Percentiles rank a stretch among this genome's conserved stretches.
These are phyloP conservation scores for Eucalyptus curtisii DNA, from an alignment of 345 rosid species.

Conservation along the genomic window DNA sequence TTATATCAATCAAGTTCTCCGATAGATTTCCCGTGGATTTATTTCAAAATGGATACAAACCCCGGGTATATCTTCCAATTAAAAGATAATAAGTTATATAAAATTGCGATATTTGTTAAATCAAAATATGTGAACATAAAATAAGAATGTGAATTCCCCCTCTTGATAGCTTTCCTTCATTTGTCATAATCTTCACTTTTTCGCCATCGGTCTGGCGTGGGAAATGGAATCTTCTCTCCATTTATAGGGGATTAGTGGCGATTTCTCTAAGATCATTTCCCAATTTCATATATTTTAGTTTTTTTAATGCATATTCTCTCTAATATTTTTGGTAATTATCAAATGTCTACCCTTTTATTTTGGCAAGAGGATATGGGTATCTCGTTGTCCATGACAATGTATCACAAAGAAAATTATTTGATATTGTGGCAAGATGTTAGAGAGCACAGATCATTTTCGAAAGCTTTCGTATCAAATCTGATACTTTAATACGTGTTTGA, in stretches of 20 bases:
- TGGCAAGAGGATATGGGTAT: neutral
- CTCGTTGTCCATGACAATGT: neutral
- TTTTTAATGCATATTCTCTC: neutral
- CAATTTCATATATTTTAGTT: neutral
- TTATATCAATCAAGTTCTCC: neutral
- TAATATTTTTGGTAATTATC: neutral
- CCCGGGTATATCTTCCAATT: neutral
- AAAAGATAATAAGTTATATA: neutral
- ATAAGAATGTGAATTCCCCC: neutral
- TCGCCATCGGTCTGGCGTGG: neutral
- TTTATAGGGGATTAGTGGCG: neutral
- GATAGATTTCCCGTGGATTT: neutral
- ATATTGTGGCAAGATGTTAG: neutral
- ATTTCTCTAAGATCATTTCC: neutral
- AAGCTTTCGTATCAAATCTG: accelerated
- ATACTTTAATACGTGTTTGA: accelerated
- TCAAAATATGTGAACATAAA: no score
- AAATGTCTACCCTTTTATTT: neutral
- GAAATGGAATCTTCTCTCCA: neutral
- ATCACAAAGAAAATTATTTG: neutral
- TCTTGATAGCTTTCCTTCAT: neutral
- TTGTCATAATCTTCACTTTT: neutral
- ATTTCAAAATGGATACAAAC: neutral
- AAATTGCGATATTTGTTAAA: neutral
- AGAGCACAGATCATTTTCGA: no score